Percentiles rank a stretch among this genome's conserved stretches.
These are phyloP conservation scores for Wolfiporia cocos DNA, from an alignment of 1,284 basidiomycete genomes.

Conservation along the genomic window DNA sequence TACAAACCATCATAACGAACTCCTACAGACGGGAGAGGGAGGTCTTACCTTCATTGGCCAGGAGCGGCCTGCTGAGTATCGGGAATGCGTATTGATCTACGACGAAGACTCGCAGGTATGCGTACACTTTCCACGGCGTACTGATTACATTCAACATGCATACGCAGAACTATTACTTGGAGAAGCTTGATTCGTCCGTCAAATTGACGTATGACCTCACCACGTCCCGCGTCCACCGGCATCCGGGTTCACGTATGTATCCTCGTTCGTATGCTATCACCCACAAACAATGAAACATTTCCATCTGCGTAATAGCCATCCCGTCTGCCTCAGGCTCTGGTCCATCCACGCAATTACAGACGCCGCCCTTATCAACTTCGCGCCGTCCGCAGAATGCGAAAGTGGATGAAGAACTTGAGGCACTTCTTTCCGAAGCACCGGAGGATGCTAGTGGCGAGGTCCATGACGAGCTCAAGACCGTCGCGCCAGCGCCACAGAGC, in stretches of 20 bases:
- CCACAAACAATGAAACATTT: too few species aligned
- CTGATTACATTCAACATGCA: neutral
- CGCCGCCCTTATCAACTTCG: slow-evolving; percentile 7
- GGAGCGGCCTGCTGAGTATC: slow-evolving; percentile 53
- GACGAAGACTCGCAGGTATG: slow-evolving; percentile 65
- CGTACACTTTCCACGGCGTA: slow-evolving; percentile 8
- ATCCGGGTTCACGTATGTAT: slow-evolving; percentile 39
- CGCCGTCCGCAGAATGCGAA: slow-evolving; percentile 8
- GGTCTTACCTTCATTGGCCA: slow-evolving; percentile 50
- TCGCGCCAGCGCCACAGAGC: neutral
- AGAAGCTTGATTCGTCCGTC: slow-evolving; percentile 66
- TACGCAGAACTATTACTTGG: slow-evolving; percentile 58
- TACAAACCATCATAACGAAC: too few species aligned
- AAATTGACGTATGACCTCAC: slow-evolving; percentile 47
- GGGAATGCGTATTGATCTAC: slow-evolving; percentile 71
- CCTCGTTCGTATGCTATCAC: neutral
- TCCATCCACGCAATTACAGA: neutral
- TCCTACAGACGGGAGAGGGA: slow-evolving; percentile 36
- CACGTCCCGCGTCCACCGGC: slow-evolving; percentile 28
- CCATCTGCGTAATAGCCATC: too few species aligned
- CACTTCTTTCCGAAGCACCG: slow-evolving; percentile 20
- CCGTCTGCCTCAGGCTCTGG: neutral
- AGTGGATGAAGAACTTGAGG: slow-evolving; percentile 25
- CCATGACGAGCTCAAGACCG: slow-evolving; percentile 28
- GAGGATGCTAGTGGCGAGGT: slow-evolving; percentile 39